Evolutionary conservation across 345 rosid genomes (phyloP), one percentile per base, ranked within the genome.

Genomic region (Salix purpurea): DNA sequence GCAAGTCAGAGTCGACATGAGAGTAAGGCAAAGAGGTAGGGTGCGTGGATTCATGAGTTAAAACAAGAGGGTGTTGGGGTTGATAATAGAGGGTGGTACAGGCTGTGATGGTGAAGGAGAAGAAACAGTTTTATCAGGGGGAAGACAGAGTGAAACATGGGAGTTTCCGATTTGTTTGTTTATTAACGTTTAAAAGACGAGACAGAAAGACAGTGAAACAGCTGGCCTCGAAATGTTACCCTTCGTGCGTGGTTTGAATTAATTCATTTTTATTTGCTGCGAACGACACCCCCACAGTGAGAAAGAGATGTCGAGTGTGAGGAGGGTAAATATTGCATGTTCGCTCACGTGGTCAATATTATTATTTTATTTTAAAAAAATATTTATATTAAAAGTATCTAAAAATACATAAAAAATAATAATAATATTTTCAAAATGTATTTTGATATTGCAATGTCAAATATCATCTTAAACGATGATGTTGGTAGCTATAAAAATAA

Each of bases 1-100:
- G 92, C 42, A 93, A 81, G 88, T 78, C 72, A 78, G 88, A 87
- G 82, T 96, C 97, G 67, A 85, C 91, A 66, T 86, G 83, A 65
- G 88, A 74, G 71, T 93, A 96, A 69, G 96, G 98, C 28, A 91
- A 70, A 37, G 67, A 37, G 66, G 32, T 26, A 1, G 32, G 70
- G n/a, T 24, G 67, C 4, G 30, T 44, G 66, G 30, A 6, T 28
- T 23, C 0, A 72, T 65, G 14, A 15, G 64, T 0, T 19, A 67
- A 7, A 6, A 7, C 70, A 54, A 2, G 72, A 8, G 2, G 54
- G 19, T 6, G 52, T 19, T n/a, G 30, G 28, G 60, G 52, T n/a
- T 36, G 70, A 36, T 32, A 14, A 36, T 58, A 58, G 4, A 16
- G 69, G 34, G 52, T 4, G 76, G 75, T 7, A 28, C 32, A 67